A percentile compares a stretch with the other conserved stretches of the same genome.
Evolutionary conservation across 2,329 filamentous ascomycete species (phyloP).

Genomic region (Dothistroma pini): DNA sequence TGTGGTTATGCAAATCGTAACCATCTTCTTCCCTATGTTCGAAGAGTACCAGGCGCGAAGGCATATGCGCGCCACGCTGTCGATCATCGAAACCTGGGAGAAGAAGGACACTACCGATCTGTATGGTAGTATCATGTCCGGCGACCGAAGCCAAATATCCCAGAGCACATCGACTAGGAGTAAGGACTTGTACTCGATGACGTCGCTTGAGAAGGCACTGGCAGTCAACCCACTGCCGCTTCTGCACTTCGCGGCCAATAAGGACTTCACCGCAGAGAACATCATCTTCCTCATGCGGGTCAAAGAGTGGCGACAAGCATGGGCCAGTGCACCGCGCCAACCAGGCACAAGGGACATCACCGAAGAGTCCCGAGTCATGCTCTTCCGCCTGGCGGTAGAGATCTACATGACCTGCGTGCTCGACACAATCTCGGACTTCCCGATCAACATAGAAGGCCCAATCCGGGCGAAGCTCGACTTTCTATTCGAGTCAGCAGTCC

Average conservation of each 20-base stretch:
- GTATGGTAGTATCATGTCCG: neutral
- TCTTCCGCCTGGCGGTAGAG: constrained; percentile 56
- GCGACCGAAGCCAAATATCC: constrained; percentile 4
- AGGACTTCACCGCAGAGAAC: constrained; percentile 69
- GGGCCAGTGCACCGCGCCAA: constrained; percentile 14
- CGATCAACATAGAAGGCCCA: constrained; percentile 61
- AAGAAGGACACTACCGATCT: constrained; percentile 5
- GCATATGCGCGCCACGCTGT: constrained; percentile 34
- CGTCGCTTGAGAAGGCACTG: constrained; percentile 60
- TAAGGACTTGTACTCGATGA: constrained; percentile 52
- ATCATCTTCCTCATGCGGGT: constrained; percentile 62
- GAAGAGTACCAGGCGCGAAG: constrained; percentile 48
- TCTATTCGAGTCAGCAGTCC: constrained; percentile 47
- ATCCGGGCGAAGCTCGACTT: constrained; percentile 53
- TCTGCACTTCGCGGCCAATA: constrained; percentile 60
- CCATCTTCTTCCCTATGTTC: constrained; percentile 60
- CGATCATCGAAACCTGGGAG: constrained; percentile 26
- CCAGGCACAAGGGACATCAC: constrained; percentile 13
- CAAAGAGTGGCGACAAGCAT: constrained; percentile 41
- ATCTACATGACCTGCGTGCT: constrained; percentile 63
- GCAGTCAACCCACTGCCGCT: constrained; percentile 57
- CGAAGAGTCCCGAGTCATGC: constrained; percentile 21
- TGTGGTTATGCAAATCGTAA: constrained; percentile 60
- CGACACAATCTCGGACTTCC: constrained; percentile 60
- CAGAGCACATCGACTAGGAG: constrained; percentile 11